Evolutionary conservation across 768 basidiomycete species (phyloP).

Genomic region (Lactarius sanguifluus): DNA sequence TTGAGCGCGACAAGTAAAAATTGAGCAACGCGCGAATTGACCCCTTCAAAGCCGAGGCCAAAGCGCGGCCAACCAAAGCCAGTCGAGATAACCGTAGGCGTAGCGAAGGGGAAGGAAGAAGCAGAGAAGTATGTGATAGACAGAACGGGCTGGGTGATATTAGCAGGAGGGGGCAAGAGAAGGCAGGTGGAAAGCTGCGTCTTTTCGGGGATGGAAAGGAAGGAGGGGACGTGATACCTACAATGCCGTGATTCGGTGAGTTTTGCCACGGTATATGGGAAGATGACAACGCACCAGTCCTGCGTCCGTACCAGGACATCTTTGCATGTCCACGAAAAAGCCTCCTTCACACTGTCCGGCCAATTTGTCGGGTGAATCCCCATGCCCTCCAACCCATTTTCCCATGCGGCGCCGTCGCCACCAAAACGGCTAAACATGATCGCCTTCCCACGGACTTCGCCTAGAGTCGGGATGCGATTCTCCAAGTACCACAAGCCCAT

Average conservation of each 20-base stretch:
- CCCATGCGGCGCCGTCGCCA: conserved; percentile 65
- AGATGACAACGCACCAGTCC: conserved; percentile 65
- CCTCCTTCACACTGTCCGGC: conserved; percentile 74
- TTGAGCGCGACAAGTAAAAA: conserved; percentile 65
- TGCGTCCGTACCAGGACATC: conserved; percentile 70
- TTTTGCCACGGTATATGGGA: conserved; percentile 3
- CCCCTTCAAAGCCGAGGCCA: conserved; percentile 81
- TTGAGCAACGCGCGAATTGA: conserved; percentile 69
- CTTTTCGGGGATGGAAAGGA: conserved; percentile 85
- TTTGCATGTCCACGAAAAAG: conserved; percentile 79
- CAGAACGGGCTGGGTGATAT: conserved; percentile 44
- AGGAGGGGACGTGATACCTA: conserved; percentile 81
- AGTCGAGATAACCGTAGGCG: conserved; percentile 72
- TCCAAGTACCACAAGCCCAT: conserved; percentile 77
- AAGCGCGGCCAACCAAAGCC: conserved; percentile 81
- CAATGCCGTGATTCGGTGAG: conserved; percentile 1
- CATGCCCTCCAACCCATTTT: conserved; percentile 62
- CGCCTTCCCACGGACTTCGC: conserved; percentile 83
- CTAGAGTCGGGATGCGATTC: conserved; percentile 75
- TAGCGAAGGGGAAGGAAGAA: conserved; percentile 73
- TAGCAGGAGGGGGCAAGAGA: conserved; percentile 44
- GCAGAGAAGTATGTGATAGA: conserved; percentile 83
- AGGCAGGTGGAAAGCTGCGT: conserved; percentile 53
- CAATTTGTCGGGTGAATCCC: conserved; percentile 87
- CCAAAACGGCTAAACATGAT: conserved; percentile 88